These are phyloP conservation scores for Celoporthe dispersa DNA, from an alignment of 2,329 filamentous ascomycete genomes.

Conservation along the genomic window DNA sequence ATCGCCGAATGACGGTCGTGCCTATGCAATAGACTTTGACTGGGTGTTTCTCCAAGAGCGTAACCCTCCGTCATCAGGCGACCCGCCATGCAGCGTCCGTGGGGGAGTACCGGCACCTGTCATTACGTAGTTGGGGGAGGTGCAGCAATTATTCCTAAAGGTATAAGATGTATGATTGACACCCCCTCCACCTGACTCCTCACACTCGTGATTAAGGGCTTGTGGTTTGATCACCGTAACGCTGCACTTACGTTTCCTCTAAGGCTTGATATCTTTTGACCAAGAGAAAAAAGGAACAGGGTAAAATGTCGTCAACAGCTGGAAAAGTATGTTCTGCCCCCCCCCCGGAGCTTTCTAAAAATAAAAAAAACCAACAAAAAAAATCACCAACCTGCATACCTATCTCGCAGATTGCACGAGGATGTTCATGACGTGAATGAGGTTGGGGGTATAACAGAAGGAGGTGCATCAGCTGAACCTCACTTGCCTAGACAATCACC, in stretches of 20 bases:
- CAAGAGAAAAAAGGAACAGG: neutral
- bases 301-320: constrained; percentile 26
- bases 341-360: no score
- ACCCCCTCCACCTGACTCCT: neutral
- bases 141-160: neutral
- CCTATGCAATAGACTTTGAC: neutral
- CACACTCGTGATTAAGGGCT: neutral
- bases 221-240: neutral
- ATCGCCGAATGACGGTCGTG: constrained; percentile 8
- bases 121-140: constrained; percentile 7
- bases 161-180: neutral
- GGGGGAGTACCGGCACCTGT: neutral
- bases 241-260: neutral
- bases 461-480: neutral
- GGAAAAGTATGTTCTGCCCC: constrained; percentile 23
- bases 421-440: neutral
- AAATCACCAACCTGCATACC: neutral
- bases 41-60: constrained; percentile 4
- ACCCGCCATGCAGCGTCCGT: neutral
- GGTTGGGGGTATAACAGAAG: neutral
- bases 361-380: no score
- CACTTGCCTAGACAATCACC: constrained; percentile 23
- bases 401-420: neutral
- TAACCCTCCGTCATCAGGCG: neutral
- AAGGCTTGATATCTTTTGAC: neutral